phyloP scores from a whole-genome alignment of 1,139 yeast species.

The Ogataea hybrid region DNA sequence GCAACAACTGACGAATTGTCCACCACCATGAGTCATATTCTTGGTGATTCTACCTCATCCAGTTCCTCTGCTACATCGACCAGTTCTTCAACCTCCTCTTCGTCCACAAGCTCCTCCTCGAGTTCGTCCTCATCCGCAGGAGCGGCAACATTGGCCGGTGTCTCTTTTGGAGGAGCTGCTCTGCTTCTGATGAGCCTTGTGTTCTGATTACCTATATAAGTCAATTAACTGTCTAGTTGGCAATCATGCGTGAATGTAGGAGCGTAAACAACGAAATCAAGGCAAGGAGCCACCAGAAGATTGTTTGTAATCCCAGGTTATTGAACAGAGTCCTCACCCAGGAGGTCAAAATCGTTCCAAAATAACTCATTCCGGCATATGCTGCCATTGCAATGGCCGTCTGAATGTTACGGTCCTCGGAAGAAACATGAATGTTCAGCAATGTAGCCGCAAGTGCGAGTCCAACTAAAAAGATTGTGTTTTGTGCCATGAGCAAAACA shows the following conservation, averaged over 20 bases:
- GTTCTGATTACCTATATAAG: not conserved
- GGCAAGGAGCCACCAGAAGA: constrained; percentile 1
- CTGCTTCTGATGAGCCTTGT: not conserved
- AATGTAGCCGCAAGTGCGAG: not conserved
- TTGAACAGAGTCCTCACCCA: not conserved
- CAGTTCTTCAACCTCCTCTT: not conserved
- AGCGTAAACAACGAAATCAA: not conserved
- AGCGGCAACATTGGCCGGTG: no score
- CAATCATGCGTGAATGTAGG: not conserved
- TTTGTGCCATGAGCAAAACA: not conserved
- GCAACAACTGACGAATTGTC: not conserved
- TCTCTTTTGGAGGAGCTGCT: not conserved
- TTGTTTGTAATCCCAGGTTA: not conserved
- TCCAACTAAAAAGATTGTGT: not conserved
- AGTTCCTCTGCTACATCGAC: not conserved
- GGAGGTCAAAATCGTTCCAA: not conserved
- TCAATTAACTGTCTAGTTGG: not conserved
- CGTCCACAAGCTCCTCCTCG: not conserved
- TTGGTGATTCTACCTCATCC: not conserved
- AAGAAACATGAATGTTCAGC: not conserved
- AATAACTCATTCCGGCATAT: not conserved
- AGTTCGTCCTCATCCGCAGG: no score
- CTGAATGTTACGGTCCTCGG: not conserved
- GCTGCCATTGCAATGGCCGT: not conserved
- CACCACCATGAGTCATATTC: not conserved